phyloP scores from a whole-genome alignment of 768 basidiomycete species.

The Leccinum pellstonianum region DNA sequence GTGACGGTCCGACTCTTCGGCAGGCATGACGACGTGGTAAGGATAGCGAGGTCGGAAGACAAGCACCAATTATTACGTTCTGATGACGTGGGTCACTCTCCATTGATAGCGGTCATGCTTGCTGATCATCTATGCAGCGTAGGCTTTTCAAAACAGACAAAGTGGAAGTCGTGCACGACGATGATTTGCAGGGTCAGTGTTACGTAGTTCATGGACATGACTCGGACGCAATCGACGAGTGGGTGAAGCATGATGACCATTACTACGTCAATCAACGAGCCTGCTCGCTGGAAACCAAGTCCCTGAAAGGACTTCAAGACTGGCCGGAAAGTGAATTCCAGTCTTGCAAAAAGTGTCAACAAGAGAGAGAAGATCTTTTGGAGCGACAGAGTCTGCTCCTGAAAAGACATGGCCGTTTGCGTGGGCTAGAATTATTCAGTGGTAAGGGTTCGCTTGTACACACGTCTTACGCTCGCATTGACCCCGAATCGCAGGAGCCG shows the following conservation, averaged over 20 bases:
- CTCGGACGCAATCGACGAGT: conserved; percentile 28
- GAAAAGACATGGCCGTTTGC: conserved; percentile 43
- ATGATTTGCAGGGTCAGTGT: conserved; percentile 53
- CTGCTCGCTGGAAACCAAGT: conserved; percentile 17
- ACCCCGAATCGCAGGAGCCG: conserved; percentile 51
- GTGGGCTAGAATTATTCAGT: conserved; percentile 66
- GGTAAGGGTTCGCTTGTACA: conserved; percentile 39
- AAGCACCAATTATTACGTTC: conserved; percentile 22
- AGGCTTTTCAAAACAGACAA: conserved; percentile 43
- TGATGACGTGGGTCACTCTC: conserved; percentile 42
- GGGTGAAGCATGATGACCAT: conserved; percentile 58
- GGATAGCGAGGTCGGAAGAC: conserved; percentile 16
- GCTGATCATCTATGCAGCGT: conserved; percentile 23
- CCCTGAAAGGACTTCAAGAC: conserved; percentile 22
- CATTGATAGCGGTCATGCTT: background rate
- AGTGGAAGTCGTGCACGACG: conserved; percentile 27
- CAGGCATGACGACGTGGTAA: conserved; percentile 44
- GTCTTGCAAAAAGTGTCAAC: conserved; percentile 42
- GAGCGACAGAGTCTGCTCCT: conserved; percentile 32
- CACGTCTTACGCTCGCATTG: background rate
- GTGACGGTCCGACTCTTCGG: conserved; percentile 43
- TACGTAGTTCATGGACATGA: conserved; percentile 43
- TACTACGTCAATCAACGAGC: conserved; percentile 49
- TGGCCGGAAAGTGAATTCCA: conserved; percentile 31
- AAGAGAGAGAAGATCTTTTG: conserved; percentile 32